phyloP scores from a whole-genome alignment of 2,329 filamentous ascomycete genomes.

The Alternaria conjuncta region DNA sequence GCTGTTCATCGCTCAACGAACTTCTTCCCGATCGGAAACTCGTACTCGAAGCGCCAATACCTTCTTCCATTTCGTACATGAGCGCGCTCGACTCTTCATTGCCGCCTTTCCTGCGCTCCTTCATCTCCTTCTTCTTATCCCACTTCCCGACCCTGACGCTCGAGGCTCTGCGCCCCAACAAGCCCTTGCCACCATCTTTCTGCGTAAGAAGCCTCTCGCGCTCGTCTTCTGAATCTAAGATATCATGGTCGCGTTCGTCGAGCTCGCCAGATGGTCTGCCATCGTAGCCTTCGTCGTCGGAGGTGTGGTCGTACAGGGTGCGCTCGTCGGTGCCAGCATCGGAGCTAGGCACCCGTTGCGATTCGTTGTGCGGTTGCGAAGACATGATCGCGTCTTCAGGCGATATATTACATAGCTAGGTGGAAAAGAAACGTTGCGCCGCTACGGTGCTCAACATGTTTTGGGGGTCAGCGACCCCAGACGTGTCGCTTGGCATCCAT shows the following conservation, averaged over 20 bases:
- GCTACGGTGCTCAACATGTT: conserved; percentile 1
- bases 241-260: conserved; percentile 46
- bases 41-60: conserved; percentile 67
- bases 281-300: conserved; percentile 41
- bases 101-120: conserved; percentile 49
- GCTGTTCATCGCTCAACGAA: conserved; percentile 57
- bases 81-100: conserved; percentile 75
- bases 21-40: conserved; percentile 45
- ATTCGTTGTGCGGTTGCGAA: conserved; percentile 21
- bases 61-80: conserved; percentile 92
- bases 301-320: conserved; percentile 40
- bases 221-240: conserved; percentile 56
- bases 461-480: conserved; percentile 15
- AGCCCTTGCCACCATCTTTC: conserved; percentile 27
- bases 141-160: conserved; percentile 40
- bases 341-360: conserved; percentile 19
- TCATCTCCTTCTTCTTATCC: conserved; percentile 32
- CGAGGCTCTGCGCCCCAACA: conserved; percentile 38
- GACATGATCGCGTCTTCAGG: conserved; percentile 28
- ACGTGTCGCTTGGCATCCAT: conserved; percentile 12
- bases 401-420: conserved; percentile 21
- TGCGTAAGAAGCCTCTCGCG: conserved; percentile 51
- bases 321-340: conserved; percentile 38
- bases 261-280: conserved; percentile 46
- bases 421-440: conserved; percentile 7